These are phyloP conservation scores for Fusarium sp. DNA, from an alignment of 2,329 filamentous ascomycete species.

Conservation along the genomic window DNA sequence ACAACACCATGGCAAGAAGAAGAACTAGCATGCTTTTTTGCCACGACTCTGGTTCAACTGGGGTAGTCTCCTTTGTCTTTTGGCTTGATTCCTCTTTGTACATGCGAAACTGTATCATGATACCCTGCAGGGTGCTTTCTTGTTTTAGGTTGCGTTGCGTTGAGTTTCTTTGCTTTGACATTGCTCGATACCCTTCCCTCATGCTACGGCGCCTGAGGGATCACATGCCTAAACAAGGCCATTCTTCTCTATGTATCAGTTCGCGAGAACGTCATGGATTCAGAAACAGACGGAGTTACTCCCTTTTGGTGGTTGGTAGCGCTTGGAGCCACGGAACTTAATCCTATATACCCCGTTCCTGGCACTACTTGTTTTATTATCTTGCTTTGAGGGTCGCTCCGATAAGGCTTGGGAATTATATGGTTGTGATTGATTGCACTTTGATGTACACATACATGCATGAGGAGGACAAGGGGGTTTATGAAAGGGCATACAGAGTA, in stretches of 20 bases:
- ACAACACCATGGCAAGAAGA: slow-evolving; percentile 63
- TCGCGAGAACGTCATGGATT: slow-evolving; percentile 33
- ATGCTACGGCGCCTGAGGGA: slow-evolving; percentile 40
- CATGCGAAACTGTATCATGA: slow-evolving; percentile 41
- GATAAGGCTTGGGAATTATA: slow-evolving; percentile 28
- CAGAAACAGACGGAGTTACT: slow-evolving; percentile 39
- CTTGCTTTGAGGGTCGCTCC: slow-evolving; percentile 15
- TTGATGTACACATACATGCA: slow-evolving; percentile 29
- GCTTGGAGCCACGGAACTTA: slow-evolving; percentile 46
- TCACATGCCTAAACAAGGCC: slow-evolving; percentile 42
- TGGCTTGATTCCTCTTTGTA: slow-evolving; percentile 36
- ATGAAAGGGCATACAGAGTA: background rate
- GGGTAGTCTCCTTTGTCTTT: slow-evolving; percentile 40
- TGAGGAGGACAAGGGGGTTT: slow-evolving; percentile 22
- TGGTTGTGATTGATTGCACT: slow-evolving; percentile 18
- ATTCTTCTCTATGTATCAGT: slow-evolving; percentile 37
- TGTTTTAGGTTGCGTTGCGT: slow-evolving; percentile 34
- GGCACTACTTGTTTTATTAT: slow-evolving; percentile 40
- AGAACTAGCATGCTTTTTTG: slow-evolving; percentile 49
- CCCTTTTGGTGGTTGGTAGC: slow-evolving; percentile 31
- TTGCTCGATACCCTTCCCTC: slow-evolving; percentile 43
- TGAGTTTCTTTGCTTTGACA: slow-evolving; percentile 17
- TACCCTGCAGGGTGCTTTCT: slow-evolving; percentile 32
- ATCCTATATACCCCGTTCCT: slow-evolving; percentile 46
- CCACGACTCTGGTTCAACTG: slow-evolving; percentile 34